phyloP scores from a whole-genome alignment of 768 basidiomycete genomes.

The Jaapia argillacea region DNA sequence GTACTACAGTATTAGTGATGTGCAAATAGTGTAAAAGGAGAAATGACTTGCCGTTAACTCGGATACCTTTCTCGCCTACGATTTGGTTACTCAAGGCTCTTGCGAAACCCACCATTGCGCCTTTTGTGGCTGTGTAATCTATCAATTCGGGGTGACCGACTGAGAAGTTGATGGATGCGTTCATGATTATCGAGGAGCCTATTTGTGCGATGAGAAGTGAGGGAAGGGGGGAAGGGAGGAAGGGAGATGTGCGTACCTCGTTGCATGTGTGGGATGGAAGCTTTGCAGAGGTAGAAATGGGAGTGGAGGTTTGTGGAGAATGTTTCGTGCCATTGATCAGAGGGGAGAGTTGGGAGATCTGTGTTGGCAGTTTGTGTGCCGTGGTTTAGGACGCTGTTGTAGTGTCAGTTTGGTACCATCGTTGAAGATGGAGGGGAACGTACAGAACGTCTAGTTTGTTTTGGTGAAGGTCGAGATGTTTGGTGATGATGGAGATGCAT shows the following conservation, averaged over 20 bases:
- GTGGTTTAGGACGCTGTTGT: slow-evolving; percentile 30
- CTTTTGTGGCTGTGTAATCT: slow-evolving; percentile 48
- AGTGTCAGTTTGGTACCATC: too few relatives aligned
- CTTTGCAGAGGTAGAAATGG: slow-evolving; percentile 38
- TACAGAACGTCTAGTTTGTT: slow-evolving; percentile 30
- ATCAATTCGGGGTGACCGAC: slow-evolving; percentile 36
- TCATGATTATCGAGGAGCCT: slow-evolving; percentile 32
- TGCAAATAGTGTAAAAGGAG: too few relatives aligned
- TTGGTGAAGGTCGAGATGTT: slow-evolving; percentile 24
- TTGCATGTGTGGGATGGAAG: slow-evolving; percentile 32
- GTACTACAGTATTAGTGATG: too few relatives aligned
- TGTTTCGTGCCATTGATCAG: slow-evolving; percentile 33
- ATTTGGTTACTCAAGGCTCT: slow-evolving; percentile 40
- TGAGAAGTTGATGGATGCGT: slow-evolving; percentile 32
- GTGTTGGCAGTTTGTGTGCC: slow-evolving; percentile 31
- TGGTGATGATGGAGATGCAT: slow-evolving; percentile 26
- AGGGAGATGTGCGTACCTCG: slow-evolving; percentile 14
- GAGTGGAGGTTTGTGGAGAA: slow-evolving; percentile 29
- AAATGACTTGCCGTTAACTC: slow-evolving; percentile 30
- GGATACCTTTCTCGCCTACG: slow-evolving; percentile 35
- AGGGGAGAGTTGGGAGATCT: slow-evolving; percentile 23
- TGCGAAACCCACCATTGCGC: slow-evolving; percentile 38
- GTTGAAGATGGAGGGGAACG: slow-evolving; percentile 5
- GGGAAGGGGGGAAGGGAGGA: too few relatives aligned
- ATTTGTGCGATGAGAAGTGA: too few relatives aligned